A percentile compares a stretch with the other conserved stretches of the same genome.
Evolutionary conservation across 2,329 filamentous ascomycete genomes (phyloP).

Genomic region (Paraphaeosphaeria sporulosa): DNA sequence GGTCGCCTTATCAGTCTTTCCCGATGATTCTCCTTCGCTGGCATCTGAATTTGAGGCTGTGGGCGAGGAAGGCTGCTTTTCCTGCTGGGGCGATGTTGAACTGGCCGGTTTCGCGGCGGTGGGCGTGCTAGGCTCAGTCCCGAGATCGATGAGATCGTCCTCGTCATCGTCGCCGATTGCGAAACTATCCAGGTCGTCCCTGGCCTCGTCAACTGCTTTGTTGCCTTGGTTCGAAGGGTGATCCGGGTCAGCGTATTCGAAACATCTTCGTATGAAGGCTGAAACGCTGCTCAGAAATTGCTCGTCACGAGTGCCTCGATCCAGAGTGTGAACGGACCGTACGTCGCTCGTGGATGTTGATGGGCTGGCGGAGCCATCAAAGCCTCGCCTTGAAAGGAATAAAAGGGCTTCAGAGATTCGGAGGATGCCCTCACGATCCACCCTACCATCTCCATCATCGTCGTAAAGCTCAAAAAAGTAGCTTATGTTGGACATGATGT

Average conservation of each 20-base stretch:
- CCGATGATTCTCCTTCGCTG: constrained; percentile 33
- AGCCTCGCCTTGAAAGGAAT: constrained; percentile 87
- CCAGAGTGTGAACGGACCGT: constrained; percentile 44
- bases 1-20: constrained; percentile 64
- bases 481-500: constrained; percentile 97
- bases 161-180: constrained; percentile 75
- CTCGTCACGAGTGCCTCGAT: constrained; percentile 73
- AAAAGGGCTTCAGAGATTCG: constrained; percentile 92
- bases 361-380: constrained; percentile 77
- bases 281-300: constrained; percentile 91
- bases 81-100: constrained; percentile 25
- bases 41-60: constrained; percentile 28
- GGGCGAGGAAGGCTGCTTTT: constrained; percentile 24
- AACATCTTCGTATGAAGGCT: constrained; percentile 93
- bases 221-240: constrained; percentile 66
- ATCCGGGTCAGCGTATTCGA: constrained; percentile 97
- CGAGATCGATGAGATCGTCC: constrained; percentile 69
- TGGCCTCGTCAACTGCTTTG: constrained; percentile 35
- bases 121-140: constrained; percentile 46
- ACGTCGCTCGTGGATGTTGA: constrained; percentile 66
- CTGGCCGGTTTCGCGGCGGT: constrained; percentile 34
- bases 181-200: constrained; percentile 64
- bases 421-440: constrained; percentile 93
- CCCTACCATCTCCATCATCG: constrained; percentile 86
- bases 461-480: constrained; percentile 99